phyloP scores from a whole-genome alignment of 2,329 filamentous ascomycete species.

The Aspergillus ruber region DNA sequence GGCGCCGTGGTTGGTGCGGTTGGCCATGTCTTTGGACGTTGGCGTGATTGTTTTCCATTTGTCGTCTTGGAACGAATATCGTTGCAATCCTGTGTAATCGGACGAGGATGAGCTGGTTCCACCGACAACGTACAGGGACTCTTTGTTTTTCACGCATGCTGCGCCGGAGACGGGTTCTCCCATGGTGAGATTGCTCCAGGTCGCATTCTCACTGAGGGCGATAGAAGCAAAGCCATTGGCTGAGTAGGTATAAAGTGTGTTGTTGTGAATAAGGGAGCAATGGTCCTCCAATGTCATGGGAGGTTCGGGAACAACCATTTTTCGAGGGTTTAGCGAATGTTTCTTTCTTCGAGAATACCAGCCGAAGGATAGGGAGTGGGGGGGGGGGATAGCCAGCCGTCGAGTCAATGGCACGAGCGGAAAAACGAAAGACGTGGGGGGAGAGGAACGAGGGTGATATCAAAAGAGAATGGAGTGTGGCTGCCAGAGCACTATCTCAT shows the following conservation, averaged over 20 bases:
- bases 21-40: constrained; percentile 52
- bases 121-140: constrained; percentile 74
- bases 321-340: constrained; percentile 10
- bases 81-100: constrained; percentile 67
- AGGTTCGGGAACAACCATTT: constrained; percentile 73
- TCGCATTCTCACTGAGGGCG: constrained; percentile 58
- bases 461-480: constrained; percentile 18
- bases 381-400: constrained; percentile 19
- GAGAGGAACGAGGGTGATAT: too few relatives aligned
- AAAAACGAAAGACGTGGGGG: constrained; percentile 4
- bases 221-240: constrained; percentile 68
- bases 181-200: constrained; percentile 62
- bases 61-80: constrained; percentile 52
- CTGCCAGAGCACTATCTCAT: constrained; percentile 35
- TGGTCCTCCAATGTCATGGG: constrained; percentile 63
- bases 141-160: constrained; percentile 63
- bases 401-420: constrained; percentile 5
- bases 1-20: constrained; percentile 68
- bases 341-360: constrained; percentile 20
- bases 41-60: constrained; percentile 54
- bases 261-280: constrained; percentile 74
- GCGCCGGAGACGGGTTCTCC: constrained; percentile 68
- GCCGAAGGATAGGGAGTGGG: constrained; percentile 20
- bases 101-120: constrained; percentile 53
- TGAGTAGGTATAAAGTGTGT: constrained; percentile 80